Evolutionary conservation across 352 stramenopile genomes (phyloP).

Genomic region (Phytophthora hybrid): DNA sequence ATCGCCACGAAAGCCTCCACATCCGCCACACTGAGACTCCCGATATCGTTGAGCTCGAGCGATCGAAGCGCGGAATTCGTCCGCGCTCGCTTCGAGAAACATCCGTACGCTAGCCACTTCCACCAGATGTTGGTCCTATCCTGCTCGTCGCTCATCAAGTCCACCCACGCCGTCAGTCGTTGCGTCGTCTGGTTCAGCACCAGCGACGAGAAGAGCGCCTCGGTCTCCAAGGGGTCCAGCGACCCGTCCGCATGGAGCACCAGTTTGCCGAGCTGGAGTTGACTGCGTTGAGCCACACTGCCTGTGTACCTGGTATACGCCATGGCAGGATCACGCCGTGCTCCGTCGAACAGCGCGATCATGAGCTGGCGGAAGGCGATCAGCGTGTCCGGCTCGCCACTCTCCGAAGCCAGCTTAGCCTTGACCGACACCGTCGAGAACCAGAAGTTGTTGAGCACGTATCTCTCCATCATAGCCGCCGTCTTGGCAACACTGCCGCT

Average conservation of each 20-base stretch:
- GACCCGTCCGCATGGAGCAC: constrained; percentile 3
- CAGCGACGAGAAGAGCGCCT: constrained; percentile 18
- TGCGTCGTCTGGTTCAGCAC: constrained; percentile 30
- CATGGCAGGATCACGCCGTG: background rate
- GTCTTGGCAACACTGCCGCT: constrained; percentile 9
- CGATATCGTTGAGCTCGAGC: constrained; percentile 7
- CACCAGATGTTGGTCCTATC: constrained; percentile 9
- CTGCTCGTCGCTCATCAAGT: background rate
- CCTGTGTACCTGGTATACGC: constrained; percentile 10
- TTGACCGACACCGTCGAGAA: constrained; percentile 21
- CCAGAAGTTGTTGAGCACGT: constrained; percentile 29
- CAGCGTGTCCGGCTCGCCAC: constrained; percentile 6
- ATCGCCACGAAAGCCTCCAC: constrained; percentile 24
- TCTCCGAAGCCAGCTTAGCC: constrained; percentile 6
- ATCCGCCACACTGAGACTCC: constrained; percentile 9
- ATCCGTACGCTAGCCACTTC: constrained; percentile 32
- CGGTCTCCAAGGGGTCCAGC: constrained; percentile 7
- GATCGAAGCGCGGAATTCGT: constrained; percentile 11
- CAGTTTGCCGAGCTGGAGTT: constrained; percentile 19
- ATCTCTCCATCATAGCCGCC: constrained; percentile 7
- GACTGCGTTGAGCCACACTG: background rate
- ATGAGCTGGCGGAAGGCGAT: constrained; percentile 27
- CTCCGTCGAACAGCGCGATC: constrained; percentile 19
- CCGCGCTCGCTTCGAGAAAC: constrained; percentile 28
- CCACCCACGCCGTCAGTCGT: constrained; percentile 12